Conservation (phyloP, 352 stramenopile species). For the Pythium biforme region DNA sequence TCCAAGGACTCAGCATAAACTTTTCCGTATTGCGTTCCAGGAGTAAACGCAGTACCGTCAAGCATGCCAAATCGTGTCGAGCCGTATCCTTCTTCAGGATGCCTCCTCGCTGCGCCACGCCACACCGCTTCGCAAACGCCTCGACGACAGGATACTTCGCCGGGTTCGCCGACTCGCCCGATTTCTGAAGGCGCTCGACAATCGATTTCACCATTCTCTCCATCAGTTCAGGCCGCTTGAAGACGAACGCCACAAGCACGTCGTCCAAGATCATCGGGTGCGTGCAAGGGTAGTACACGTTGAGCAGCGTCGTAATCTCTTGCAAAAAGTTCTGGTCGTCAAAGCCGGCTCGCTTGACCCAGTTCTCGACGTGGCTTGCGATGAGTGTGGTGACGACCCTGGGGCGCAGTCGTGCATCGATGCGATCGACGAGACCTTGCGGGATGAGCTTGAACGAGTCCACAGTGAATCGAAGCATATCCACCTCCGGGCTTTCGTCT, state of each 20-base stretch:
- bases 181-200: slow-evolving; percentile 72
- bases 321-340: slow-evolving; percentile 56
- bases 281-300: slow-evolving; percentile 79
- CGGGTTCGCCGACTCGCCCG: slow-evolving; percentile 51
- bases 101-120: slow-evolving; percentile 12
- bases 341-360: slow-evolving; percentile 65
- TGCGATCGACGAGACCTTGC: slow-evolving; percentile 79
- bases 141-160: slow-evolving; percentile 72
- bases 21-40: slow-evolving; percentile 75
- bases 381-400: slow-evolving; percentile 52
- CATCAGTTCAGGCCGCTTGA: slow-evolving; percentile 77
- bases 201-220: slow-evolving; percentile 57
- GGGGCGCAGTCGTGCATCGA: slow-evolving; percentile 62
- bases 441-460: slow-evolving; percentile 75
- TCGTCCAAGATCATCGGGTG: slow-evolving; percentile 84
- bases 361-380: slow-evolving; percentile 66
- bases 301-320: slow-evolving; percentile 68
- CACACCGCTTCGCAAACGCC: slow-evolving; percentile 37
- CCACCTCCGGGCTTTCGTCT: slow-evolving; percentile 31
- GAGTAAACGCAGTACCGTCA: slow-evolving; percentile 70
- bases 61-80: slow-evolving; percentile 65
- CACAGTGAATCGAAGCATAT: slow-evolving; percentile 68
- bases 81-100: slow-evolving; percentile 11
- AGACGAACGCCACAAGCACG: slow-evolving; percentile 71
- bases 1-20: slow-evolving; percentile 73